Conservation (phyloP, 1,284 basidiomycete genomes). For the Blastosporella zonata region DNA sequence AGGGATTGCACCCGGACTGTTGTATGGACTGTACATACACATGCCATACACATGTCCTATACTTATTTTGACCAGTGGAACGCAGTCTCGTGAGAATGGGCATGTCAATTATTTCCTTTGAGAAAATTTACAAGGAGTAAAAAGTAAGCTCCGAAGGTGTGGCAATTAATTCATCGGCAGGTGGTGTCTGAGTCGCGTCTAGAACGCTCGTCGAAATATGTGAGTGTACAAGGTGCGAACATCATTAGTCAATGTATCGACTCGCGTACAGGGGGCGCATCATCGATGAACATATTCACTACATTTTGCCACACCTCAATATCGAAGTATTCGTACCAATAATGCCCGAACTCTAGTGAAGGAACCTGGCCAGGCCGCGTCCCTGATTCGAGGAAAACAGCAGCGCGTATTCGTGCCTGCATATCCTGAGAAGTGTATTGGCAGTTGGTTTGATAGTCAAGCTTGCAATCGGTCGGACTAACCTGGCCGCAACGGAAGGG, state of each 20-base stretch:
- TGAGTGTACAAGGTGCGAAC: not conserved
- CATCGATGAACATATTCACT: constrained; percentile 31
- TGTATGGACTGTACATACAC: not conserved
- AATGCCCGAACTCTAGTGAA: constrained; percentile 39
- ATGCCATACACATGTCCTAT: not conserved
- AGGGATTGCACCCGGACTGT: constrained; percentile 1
- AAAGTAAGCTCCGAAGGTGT: too few relatives aligned
- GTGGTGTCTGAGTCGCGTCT: not conserved
- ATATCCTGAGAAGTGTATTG: constrained; percentile 22
- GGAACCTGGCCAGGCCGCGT: constrained; percentile 35
- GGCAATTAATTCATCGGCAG: not conserved
- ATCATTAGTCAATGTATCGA: constrained; percentile 1
- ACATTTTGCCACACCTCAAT: constrained; percentile 38
- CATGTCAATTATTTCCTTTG: too few relatives aligned
- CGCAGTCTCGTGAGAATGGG: too few relatives aligned
- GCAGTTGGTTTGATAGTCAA: not conserved
- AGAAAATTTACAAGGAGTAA: too few relatives aligned
- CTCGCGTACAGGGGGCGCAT: not conserved
- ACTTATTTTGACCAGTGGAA: too few relatives aligned
- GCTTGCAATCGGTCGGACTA: not conserved
- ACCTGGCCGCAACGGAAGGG: constrained; percentile 31
- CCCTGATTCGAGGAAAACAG: constrained; percentile 32
- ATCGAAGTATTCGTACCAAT: constrained; percentile 47
- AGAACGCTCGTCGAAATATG: too few relatives aligned
- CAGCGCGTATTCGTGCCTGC: constrained; percentile 33